A percentile compares a stretch with the other conserved stretches of the same genome.
Conservation (phyloP, 495 filamentous ascomycete species). For the Tetracladium setigerum region DNA sequence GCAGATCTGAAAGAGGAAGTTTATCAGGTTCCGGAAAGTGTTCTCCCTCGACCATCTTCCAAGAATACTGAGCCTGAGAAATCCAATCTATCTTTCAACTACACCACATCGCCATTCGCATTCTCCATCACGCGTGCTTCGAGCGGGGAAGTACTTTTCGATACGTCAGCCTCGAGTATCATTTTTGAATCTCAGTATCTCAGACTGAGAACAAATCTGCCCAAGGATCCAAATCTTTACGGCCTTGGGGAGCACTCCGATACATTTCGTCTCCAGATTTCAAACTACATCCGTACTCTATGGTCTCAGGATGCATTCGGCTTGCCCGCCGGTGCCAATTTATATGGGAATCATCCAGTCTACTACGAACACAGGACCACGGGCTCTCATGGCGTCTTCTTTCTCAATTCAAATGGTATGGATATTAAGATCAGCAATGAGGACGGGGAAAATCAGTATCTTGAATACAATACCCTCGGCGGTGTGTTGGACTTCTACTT, state of each 20-base stretch:
- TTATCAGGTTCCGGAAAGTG: conserved; percentile 71
- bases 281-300: conserved; percentile 70
- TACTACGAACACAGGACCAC: conserved; percentile 71
- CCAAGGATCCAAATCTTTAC: conserved; percentile 62
- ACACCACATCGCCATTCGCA: conserved; percentile 61
- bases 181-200: conserved; percentile 78
- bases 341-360: conserved; percentile 79
- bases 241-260: conserved; percentile 79
- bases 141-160: conserved; percentile 68
- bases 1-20: conserved; percentile 64
- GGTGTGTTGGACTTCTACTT: conserved; percentile 85
- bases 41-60: conserved; percentile 53
- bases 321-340: conserved; percentile 56
- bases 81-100: conserved; percentile 57
- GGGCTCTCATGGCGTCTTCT: conserved; percentile 75
- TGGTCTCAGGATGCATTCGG: conserved; percentile 73
- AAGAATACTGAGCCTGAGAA: conserved; percentile 7
- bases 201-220: conserved; percentile 60
- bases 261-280: conserved; percentile 59
- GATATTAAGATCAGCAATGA: conserved; percentile 74
- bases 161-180: conserved; percentile 59
- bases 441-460: conserved; percentile 53
- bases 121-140: conserved; percentile 60
- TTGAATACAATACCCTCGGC: conserved; percentile 79
- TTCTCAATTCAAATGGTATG: conserved; percentile 81